Percentiles rank a stretch among this genome's conserved stretches.
Conservation (phyloP, 140 eudicot species). For the Oenanthe javanica region DNA sequence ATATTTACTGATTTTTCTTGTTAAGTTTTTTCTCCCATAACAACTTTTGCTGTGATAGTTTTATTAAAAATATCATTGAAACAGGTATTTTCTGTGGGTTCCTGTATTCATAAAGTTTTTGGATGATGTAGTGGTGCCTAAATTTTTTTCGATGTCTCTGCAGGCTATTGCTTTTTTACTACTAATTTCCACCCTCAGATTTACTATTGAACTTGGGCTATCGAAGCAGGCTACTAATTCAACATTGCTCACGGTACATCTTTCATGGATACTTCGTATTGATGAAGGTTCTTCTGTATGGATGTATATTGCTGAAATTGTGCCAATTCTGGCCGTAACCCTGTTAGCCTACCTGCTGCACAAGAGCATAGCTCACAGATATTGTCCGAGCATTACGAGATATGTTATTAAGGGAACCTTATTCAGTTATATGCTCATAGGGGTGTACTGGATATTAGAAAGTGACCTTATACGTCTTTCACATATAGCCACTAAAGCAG, state of each 20-base stretch:
- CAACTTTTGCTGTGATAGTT: background rate
- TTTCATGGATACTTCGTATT: conserved; percentile 29
- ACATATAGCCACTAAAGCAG: conserved; percentile 29
- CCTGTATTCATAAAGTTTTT: background rate
- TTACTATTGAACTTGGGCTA: conserved; percentile 63
- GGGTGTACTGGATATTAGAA: conserved; percentile 47
- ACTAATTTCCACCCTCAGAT: conserved; percentile 52
- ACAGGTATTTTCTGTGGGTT: background rate
- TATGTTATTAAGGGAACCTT: conserved; percentile 51
- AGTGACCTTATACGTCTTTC: conserved; percentile 36
- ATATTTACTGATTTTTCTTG: background rate
- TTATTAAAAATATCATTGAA: background rate
- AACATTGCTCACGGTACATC: conserved; percentile 20
- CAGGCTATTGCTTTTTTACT: conserved; percentile 49
- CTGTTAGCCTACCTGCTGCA: conserved; percentile 49
- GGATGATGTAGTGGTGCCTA: conserved; percentile 7
- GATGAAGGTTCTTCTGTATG: conserved; percentile 27
- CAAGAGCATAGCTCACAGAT: conserved; percentile 32
- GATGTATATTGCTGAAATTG: conserved; percentile 40
- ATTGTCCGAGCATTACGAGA: conserved; percentile 30
- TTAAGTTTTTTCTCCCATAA: background rate
- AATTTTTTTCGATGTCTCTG: conserved; percentile 20
- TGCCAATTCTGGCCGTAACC: conserved; percentile 48
- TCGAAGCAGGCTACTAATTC: conserved; percentile 70
- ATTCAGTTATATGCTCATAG: conserved; percentile 55